Evolutionary conservation across 345 rosid species (phyloP), one percentile per base, ranked within the genome.

Genomic region (Eucalyptus cladocalyx): DNA sequence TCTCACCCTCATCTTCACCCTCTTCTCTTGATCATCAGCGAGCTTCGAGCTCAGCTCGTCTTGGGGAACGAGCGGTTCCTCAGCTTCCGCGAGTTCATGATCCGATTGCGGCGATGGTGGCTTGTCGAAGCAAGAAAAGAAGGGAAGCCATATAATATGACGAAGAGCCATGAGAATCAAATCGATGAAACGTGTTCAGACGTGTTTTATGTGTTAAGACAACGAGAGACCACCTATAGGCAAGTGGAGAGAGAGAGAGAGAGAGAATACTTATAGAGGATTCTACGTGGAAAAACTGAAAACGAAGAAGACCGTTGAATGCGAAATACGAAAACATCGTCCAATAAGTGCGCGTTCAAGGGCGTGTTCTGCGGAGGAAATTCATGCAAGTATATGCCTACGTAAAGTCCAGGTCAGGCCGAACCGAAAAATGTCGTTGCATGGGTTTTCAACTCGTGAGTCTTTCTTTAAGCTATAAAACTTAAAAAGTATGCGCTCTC

Each of bases 1-100:
- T 93, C 93, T 95, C 45, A 94, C 93, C 88, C 95, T 93, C n/a
- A 93, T 86, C 87, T 87, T 89, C 21, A 86, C 88, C 21, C 91
- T 90, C n/a, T 90, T 81, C 21, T 87, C 88, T 48, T 15, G 76
- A 65, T 65, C 34, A 65, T 65, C 21, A 15, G 76, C 3, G 9
- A n/a, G 76, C 10, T 65, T n/a, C 2, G 5, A 0, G 11, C 76
- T 16, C 37, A 7, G 76, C 76, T n/a, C 11, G 11, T n/a, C 76
- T 65, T 11, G 19, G 11, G 9, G 37, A 16, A 65, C 3, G 3
- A 16, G 76, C 21, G 0, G 76, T 14, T 16, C 40, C 76, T 65
- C 17, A n/a, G 21, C 76, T 65, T 65, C 76, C 0, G 11, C 3
- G 11, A 65, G 40, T 4, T 65, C 40, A n/a, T 0, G 0, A 65